Percentiles rank a stretch among this genome's conserved stretches.
Evolutionary conservation across 371 early-diverging fungal genomes (phyloP).

Genomic region (Capillidium heterosporum): DNA sequence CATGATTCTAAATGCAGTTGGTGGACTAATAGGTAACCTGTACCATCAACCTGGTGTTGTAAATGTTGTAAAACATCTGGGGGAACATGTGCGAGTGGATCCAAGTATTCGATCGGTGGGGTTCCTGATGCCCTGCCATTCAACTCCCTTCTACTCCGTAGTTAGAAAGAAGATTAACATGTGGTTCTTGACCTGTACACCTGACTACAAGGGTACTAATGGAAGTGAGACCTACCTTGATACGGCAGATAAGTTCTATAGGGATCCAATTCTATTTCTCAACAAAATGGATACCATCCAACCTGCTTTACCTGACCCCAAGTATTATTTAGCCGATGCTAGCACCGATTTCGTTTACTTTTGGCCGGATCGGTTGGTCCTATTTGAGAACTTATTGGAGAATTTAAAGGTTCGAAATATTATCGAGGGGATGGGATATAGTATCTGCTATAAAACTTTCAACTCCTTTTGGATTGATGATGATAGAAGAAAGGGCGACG

Average conservation of each 20-base stretch:
- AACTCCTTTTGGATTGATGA: constrained; percentile 81
- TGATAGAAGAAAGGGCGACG: constrained; percentile 54
- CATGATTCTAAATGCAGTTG: constrained; percentile 46
- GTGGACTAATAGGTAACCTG: constrained; percentile 20
- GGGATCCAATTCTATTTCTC: constrained; percentile 38
- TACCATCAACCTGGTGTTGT: constrained; percentile 87
- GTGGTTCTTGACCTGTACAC: constrained; percentile 83
- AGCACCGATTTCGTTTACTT: constrained; percentile 10
- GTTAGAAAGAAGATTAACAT: constrained; percentile 42
- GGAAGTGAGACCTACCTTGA: constrained; percentile 29
- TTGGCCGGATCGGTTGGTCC: constrained; percentile 39
- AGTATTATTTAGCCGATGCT: constrained; percentile 4
- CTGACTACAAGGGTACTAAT: constrained; percentile 32
- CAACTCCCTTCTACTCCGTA: constrained; percentile 72
- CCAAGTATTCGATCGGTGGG: constrained; percentile 20
- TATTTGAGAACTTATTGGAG: constrained; percentile 37
- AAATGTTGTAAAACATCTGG: constrained; percentile 57
- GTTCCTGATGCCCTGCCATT: constrained; percentile 90
- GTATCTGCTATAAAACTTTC: constrained; percentile 46
- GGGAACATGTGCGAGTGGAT: constrained; percentile 14
- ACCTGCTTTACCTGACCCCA: not conserved
- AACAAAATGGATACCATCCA: constrained; percentile 3
- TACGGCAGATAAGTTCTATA: constrained; percentile 69
- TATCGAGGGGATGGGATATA: constrained; percentile 17
- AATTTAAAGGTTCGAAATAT: constrained; percentile 10